These are phyloP conservation scores for Lachnum nothofagi DNA, from an alignment of 2,329 filamentous ascomycete genomes.

Conservation along the genomic window DNA sequence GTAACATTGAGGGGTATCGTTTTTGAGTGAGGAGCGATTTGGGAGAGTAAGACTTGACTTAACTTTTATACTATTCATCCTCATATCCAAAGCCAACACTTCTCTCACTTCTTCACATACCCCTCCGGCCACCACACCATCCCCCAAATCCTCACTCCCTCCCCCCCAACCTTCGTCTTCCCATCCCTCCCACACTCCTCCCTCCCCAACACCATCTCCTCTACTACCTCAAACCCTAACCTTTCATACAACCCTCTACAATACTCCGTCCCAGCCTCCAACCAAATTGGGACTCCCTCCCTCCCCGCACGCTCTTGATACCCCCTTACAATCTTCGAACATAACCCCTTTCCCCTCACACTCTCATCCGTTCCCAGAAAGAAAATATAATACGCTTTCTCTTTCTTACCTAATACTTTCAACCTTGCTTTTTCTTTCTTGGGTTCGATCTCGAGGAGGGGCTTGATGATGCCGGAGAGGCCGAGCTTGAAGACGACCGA, in stretches of 20 bases:
- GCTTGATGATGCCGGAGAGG: conserved; percentile 5
- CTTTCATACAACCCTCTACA: conserved; percentile 14
- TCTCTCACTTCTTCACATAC: not conserved
- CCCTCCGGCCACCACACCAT: conserved; percentile 22
- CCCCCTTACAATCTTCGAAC: conserved; percentile 10
- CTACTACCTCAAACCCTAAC: conserved; percentile 19
- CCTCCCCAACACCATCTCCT: conserved; percentile 16
- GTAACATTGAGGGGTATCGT: too few relatives aligned
- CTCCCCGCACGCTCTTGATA: conserved; percentile 11
- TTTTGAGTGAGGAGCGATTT: too few relatives aligned
- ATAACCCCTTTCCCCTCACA: conserved; percentile 13
- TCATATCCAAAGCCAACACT: too few relatives aligned
- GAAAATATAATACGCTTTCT: conserved; percentile 21
- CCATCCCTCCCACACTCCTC: conserved; percentile 15
- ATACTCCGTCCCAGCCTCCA: conserved; percentile 18
- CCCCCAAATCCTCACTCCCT: conserved; percentile 17
- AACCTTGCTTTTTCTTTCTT: conserved; percentile 9
- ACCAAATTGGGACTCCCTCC: conserved; percentile 18
- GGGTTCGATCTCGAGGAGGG: conserved; percentile 15
- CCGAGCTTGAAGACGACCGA: not conserved
- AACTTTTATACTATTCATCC: too few relatives aligned
- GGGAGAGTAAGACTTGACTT: too few relatives aligned
- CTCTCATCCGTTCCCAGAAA: conserved; percentile 14
- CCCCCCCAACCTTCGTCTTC: conserved; percentile 7
- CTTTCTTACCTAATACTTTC: conserved; percentile 5